Evolutionary conservation across 371 early-diverging fungal species (phyloP).

Genomic region (Zychaea mexicana): DNA sequence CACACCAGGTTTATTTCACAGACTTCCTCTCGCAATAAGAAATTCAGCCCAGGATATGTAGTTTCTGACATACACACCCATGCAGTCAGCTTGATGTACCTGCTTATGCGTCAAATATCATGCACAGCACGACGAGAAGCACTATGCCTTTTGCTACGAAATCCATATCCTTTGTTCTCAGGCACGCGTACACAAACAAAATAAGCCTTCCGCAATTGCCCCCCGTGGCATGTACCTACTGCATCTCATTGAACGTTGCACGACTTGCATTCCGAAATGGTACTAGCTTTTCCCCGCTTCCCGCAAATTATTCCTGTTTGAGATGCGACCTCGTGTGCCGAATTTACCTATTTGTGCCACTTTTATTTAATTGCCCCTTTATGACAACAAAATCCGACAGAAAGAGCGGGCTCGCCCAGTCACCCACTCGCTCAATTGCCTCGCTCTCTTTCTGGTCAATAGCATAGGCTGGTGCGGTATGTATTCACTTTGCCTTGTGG

Average conservation of each 20-base stretch:
- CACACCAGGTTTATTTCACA: neutral
- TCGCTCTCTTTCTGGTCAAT: neutral
- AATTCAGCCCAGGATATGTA: too few species aligned
- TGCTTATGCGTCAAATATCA: too few species aligned
- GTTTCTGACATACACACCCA: too few species aligned
- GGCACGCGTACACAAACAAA: too few species aligned
- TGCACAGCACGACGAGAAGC: too few species aligned
- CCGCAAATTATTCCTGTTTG: constrained; percentile 3
- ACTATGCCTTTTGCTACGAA: too few species aligned
- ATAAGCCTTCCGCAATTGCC: too few species aligned
- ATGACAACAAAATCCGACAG: constrained; percentile 1
- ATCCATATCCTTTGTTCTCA: too few species aligned
- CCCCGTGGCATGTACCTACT: neutral
- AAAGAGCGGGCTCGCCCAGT: neutral
- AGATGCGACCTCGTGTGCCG: neutral
- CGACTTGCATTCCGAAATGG: neutral
- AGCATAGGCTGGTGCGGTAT: neutral
- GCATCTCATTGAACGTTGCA: neutral
- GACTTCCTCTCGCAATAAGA: too few species aligned
- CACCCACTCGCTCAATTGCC: too few species aligned
- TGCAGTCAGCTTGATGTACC: too few species aligned
- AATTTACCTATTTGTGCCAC: constrained; percentile 4
- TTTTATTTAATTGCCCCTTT: constrained; percentile 5
- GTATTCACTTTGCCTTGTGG: neutral
- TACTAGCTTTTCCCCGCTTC: neutral